Percentiles rank a stretch among this genome's conserved stretches.
phyloP scores from a whole-genome alignment of 192 early-diverging fungal genomes.

The Backusella morwellensis region DNA sequence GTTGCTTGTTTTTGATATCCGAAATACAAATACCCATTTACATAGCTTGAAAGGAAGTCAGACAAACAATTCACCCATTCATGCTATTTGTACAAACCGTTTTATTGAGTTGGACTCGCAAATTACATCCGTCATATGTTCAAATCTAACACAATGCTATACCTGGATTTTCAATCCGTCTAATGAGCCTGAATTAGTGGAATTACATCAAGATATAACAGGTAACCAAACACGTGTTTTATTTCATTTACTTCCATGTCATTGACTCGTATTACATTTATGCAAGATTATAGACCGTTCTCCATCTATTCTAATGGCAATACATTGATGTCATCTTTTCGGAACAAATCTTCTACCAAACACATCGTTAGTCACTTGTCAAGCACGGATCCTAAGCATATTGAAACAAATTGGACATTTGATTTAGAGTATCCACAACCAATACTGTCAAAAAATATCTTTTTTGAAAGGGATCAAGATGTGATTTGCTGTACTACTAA shows the following conservation, averaged over 20 bases:
- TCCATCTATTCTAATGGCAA: background rate
- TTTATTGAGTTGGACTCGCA: background rate
- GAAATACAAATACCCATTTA: conserved; percentile 16
- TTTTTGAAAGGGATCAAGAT: background rate
- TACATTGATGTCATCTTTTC: background rate
- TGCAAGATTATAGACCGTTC: background rate
- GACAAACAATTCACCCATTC: background rate
- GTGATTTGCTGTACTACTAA: background rate
- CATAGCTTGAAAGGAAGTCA: background rate
- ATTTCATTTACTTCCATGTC: too few species aligned
- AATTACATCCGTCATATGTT: background rate
- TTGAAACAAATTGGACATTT: background rate
- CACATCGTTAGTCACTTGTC: background rate
- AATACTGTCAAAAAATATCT: background rate
- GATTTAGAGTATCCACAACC: background rate
- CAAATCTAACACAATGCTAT: background rate
- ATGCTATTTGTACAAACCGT: background rate
- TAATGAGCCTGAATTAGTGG: background rate
- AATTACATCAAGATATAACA: background rate
- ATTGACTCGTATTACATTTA: too few species aligned
- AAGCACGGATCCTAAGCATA: background rate
- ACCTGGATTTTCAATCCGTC: background rate
- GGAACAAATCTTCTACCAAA: conserved; percentile 1
- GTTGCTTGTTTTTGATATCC: conserved; percentile 19
- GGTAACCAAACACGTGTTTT: background rate